Evolutionary conservation across 169 alveolate genomes (phyloP).

Genomic region (Sarcocystis neurona): DNA sequence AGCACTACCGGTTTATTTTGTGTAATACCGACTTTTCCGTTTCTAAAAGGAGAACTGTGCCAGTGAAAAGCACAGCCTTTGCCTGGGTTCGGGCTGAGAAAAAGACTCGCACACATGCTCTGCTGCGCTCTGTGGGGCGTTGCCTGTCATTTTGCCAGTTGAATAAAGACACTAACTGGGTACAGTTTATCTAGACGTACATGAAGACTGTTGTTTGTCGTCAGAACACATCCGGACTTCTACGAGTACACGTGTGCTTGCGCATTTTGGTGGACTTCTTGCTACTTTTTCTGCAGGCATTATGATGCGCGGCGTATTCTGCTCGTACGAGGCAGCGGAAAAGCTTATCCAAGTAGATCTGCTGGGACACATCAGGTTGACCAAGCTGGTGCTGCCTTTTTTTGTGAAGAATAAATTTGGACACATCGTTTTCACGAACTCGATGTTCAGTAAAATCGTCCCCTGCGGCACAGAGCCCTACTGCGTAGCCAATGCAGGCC

Average conservation of each 20-base stretch:
- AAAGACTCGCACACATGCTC: too few species aligned
- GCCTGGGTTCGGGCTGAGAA: too few species aligned
- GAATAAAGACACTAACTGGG: too few species aligned
- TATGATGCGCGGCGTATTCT: neutral
- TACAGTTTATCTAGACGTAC: neutral
- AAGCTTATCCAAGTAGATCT: neutral
- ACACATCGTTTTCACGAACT: constrained; percentile 20
- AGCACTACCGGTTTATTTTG: too few species aligned
- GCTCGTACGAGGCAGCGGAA: constrained; percentile 13
- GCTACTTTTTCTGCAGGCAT: neutral
- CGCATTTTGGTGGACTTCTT: neutral
- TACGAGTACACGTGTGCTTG: neutral
- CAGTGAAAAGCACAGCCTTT: too few species aligned
- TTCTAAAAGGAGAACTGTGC: too few species aligned
- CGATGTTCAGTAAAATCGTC: neutral
- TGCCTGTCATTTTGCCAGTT: too few species aligned
- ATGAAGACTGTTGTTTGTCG: neutral
- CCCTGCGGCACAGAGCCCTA: constrained; percentile 22
- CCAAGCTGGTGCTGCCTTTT: constrained; percentile 21
- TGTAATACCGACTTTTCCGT: too few species aligned
- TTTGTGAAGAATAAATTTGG: neutral
- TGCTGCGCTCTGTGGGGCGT: too few species aligned
- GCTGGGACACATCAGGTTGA: constrained; percentile 16
- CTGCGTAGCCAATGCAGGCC: neutral
- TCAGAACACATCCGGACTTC: neutral